Percentiles rank a stretch among this genome's conserved stretches.
Conservation (phyloP, 495 filamentous ascomycete species). For the Penicillium goetzii region DNA sequence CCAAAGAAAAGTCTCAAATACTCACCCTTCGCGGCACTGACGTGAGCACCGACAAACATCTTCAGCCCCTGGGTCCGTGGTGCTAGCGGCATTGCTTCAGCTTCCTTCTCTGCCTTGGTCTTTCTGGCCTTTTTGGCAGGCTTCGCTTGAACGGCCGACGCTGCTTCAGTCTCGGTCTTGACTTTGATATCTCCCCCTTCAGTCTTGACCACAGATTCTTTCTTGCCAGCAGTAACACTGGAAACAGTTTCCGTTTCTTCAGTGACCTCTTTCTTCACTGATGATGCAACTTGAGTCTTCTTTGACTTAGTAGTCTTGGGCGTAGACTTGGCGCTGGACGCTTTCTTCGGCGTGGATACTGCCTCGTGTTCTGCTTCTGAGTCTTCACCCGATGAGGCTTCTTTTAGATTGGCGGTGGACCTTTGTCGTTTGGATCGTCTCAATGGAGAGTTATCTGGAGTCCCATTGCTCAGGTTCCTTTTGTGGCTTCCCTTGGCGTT, state of each 20-base stretch:
- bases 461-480: conserved; percentile 36
- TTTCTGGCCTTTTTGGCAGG: conserved; percentile 29
- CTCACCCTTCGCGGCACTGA: conserved; percentile 81
- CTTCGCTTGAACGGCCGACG: conserved; percentile 13
- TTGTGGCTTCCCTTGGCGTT: conserved; percentile 29
- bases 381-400: conserved; percentile 22
- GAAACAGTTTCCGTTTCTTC: conserved; percentile 11
- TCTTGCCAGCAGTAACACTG: not conserved
- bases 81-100: conserved; percentile 65
- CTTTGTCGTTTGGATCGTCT: conserved; percentile 47
- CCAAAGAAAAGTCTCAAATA: conserved; percentile 2
- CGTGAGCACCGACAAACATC: conserved; percentile 90
- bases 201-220: not conserved
- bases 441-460: conserved; percentile 33
- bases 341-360: conserved; percentile 1
- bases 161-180: conserved; percentile 8
- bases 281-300: conserved; percentile 8
- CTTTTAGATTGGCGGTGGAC: conserved; percentile 28
- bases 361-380: conserved; percentile 19
- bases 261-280: conserved; percentile 29
- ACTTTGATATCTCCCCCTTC: not conserved
- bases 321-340: not conserved
- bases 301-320: conserved; percentile 9
- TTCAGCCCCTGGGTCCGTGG: conserved; percentile 68
- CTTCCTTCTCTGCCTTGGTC: conserved; percentile 49